Conservation (phyloP, 2,329 filamentous ascomycete genomes). For the Knufia petricola region DNA sequence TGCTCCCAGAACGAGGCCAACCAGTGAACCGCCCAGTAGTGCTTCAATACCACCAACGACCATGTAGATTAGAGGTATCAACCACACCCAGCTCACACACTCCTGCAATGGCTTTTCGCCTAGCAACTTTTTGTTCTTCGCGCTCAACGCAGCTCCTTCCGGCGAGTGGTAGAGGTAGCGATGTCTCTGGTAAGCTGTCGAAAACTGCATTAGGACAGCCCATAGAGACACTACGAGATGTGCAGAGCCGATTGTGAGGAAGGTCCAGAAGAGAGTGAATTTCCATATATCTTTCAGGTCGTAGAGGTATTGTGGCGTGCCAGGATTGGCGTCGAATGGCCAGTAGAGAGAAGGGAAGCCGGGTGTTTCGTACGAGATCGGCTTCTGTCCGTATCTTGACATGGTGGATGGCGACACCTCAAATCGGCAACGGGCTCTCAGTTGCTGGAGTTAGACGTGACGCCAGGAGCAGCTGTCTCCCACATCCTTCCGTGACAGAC, state of each 20-base stretch:
- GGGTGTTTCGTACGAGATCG: constrained; percentile 52
- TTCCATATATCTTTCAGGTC: constrained; percentile 70
- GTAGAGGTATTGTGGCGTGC: constrained; percentile 58
- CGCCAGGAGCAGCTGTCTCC: too few species aligned
- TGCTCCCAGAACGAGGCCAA: constrained; percentile 67
- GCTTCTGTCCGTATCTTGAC: constrained; percentile 14
- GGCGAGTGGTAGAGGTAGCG: constrained; percentile 14
- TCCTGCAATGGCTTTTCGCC: constrained; percentile 20
- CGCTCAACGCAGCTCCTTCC: constrained; percentile 12
- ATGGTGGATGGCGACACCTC: constrained; percentile 6
- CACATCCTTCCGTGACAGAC: too few species aligned
- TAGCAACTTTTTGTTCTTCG: constrained; percentile 20
- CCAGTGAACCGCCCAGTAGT: constrained; percentile 67
- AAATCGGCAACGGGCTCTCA: background rate
- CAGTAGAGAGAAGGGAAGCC: constrained; percentile 75
- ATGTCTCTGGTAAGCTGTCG: constrained; percentile 14
- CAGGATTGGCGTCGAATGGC: constrained; percentile 50
- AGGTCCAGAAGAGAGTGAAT: constrained; percentile 78
- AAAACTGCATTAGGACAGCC: constrained; percentile 58
- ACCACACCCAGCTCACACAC: constrained; percentile 46
- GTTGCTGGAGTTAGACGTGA: too few species aligned
- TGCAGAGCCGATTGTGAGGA: constrained; percentile 66
- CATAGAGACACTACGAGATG: constrained; percentile 63
- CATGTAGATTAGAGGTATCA: constrained; percentile 60
- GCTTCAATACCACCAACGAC: constrained; percentile 67